Conservation (phyloP, 768 basidiomycete genomes). For the Chiua virens region DNA sequence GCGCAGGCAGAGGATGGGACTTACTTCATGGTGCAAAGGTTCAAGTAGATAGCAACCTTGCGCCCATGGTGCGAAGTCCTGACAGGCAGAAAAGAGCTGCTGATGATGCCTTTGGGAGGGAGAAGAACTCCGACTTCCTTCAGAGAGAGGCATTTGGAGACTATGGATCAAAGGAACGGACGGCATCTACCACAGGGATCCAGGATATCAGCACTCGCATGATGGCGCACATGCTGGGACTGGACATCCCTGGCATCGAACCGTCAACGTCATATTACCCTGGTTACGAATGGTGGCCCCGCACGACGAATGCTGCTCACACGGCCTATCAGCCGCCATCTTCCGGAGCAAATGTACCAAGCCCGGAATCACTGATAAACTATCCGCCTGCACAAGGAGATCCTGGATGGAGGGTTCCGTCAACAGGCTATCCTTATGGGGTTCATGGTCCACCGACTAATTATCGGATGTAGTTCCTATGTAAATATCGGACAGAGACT, state of each 20-base stretch:
- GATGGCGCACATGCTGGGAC: conserved; percentile 72
- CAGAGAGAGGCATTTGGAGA: conserved; percentile 42
- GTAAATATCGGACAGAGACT: too few relatives aligned
- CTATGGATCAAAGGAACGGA: conserved; percentile 23
- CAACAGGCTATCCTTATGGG: conserved; percentile 19
- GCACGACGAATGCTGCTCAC: conserved; percentile 21
- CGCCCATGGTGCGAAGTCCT: conserved; percentile 36
- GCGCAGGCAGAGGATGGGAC: conserved; percentile 63
- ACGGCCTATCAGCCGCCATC: conserved; percentile 16
- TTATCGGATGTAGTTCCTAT: conserved; percentile 20
- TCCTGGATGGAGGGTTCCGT: conserved; percentile 21
- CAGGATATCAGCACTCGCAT: conserved; percentile 64
- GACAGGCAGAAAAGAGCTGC: conserved; percentile 59
- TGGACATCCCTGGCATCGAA: conserved; percentile 60
- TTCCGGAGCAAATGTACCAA: background rate
- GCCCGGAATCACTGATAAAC: conserved; percentile 9
- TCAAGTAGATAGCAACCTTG: conserved; percentile 42
- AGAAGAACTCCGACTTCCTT: conserved; percentile 46
- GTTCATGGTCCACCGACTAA: conserved; percentile 17
- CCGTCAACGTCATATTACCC: conserved; percentile 51
- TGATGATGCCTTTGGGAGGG: conserved; percentile 62
- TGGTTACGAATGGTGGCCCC: conserved; percentile 70
- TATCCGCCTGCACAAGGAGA: conserved; percentile 19
- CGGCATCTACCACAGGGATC: conserved; percentile 39
- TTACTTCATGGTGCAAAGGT: conserved; percentile 67